Evolutionary conservation across 345 rosid genomes (phyloP), one percentile per base, ranked within the genome.

Genomic region (Eucalyptus camaldulensis): DNA sequence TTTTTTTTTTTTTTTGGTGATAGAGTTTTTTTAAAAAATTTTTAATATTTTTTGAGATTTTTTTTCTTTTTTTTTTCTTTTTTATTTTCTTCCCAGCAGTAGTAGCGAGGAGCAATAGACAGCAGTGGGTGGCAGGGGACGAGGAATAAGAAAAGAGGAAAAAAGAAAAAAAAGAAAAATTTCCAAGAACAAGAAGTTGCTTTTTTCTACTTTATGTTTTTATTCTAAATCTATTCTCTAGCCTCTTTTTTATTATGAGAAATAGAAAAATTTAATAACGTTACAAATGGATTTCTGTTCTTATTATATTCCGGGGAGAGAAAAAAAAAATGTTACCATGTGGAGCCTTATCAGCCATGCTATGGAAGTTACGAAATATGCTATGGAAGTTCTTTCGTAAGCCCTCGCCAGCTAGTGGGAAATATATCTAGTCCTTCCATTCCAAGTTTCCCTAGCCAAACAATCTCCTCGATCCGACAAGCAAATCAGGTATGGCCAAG

Each of bases 161-260:
- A 53, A 53, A 51, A 51, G 3, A 50, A 49, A 49, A 51, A 2
- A 53, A 53, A 53, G 10, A 53, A 53, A 53, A 19, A 3, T 51
- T 17, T 51, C 2, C 1, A 0, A 0, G 3, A 53, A 53, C 9
- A 53, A 53, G 4, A 53, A 19, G 0, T 0, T 53, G 19, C 0
- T 53, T 53, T 53, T 53, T 53, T 53, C 24, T 53, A 53, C 2
- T 53, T 53, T 19, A 0, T 19, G 1, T 1, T 53, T 53, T 0
- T 53, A 0, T 53, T 53, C 0, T 53, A 53, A 19, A 53, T 53
- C 0, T 53, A 53, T 53, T 53, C 56, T 3, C 1, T 1, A 0
- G 24, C 56, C 1, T 1, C 0, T 53, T 7, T 53, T 53, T 9
- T 19, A 53, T 53, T 19, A 3, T 8, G 24, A 53, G 24, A 0